These are phyloP conservation scores for Kalmanozyma brasiliensis DNA, from an alignment of 1,284 basidiomycete species.

Conservation along the genomic window DNA sequence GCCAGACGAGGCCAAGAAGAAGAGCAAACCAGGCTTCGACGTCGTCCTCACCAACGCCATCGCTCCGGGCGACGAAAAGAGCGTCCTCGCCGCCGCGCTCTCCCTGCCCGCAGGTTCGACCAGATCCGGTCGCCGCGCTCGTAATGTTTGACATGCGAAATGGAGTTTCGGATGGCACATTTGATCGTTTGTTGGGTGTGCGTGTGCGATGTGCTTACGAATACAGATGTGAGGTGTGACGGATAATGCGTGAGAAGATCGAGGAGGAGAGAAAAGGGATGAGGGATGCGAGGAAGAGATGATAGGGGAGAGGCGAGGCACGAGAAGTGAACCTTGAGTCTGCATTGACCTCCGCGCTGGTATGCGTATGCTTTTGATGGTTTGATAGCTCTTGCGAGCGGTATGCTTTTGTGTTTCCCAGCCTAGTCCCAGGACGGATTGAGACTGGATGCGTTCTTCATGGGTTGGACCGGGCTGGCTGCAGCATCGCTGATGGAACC, in stretches of 20 bases:
- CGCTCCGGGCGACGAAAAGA: conserved; percentile 53
- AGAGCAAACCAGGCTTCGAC: conserved; percentile 38
- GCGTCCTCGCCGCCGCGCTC: conserved; percentile 41
- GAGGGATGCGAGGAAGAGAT: no score
- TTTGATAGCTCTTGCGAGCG: not conserved
- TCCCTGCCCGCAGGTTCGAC: conserved; percentile 43
- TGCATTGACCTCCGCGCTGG: no score
- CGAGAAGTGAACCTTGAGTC: no score
- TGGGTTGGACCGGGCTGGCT: conserved; percentile 4
- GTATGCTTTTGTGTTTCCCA: conserved; percentile 2
- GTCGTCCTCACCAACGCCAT: conserved; percentile 36
- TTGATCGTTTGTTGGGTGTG: no score
- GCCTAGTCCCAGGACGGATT: conserved; percentile 34
- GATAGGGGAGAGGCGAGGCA: no score
- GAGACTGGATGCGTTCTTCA: conserved; percentile 22
- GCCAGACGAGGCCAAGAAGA: not conserved
- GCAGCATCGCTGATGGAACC: conserved; percentile 1
- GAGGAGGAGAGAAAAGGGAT: not conserved
- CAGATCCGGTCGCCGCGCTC: conserved; percentile 36
- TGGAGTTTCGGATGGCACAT: no score
- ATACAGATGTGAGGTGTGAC: no score
- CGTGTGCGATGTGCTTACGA: no score
- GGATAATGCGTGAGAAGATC: no score
- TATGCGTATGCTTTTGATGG: conserved; percentile 2
- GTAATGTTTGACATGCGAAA: no score